Evolutionary conservation across 352 stramenopile genomes (phyloP), one percentile per base, ranked within the genome.

Genomic region (Globisporangium sylvaticum): DNA sequence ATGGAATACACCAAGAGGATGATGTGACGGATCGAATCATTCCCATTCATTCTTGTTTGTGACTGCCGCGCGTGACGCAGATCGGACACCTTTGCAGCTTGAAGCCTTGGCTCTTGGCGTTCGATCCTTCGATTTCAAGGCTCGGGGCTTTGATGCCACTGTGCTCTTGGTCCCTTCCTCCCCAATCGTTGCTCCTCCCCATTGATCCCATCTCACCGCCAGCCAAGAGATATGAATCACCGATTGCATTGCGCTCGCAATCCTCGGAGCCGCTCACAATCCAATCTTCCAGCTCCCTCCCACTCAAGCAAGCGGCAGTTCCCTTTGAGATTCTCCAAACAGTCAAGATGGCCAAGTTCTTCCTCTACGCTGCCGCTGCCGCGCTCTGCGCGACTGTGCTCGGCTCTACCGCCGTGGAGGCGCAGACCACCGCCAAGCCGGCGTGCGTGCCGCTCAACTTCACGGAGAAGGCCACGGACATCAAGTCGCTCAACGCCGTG

Each of bases 401-500:
- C 24, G 55, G 58, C 22, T 22, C 32, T 22, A 5, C 50, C 10
- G 4, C 50, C 4, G 48, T 29, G 10, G 12, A 63, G 22, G 50
- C 64, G 32, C 66, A 59, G 39, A 69, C 52, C 12, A 22, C 65
- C 10, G 65, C 68, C 54, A 77, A 53, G 65, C 76, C 65, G 74
- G 72, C 46, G 10, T 89, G 81, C 61, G 62, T 70, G 58, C 68
- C 79, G 55, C 65, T 80, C 29, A 74, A 79, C 59, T 87, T 81
- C 67, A 65, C 72, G 44, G 75, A 77, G 6, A 77, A 75, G 32
- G 68, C 69, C 39, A 72, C 67, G 24, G 79, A 86, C 65, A 74
- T 89, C 69, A 71, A 67, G 52, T 65, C 70, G 53, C 70, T 87
- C 68, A 87, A 86, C 75, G 74, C 68, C 29, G 67, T 87, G 46